Conservation (phyloP, 140 eudicot species). For the Ambrosia hybrid region DNA sequence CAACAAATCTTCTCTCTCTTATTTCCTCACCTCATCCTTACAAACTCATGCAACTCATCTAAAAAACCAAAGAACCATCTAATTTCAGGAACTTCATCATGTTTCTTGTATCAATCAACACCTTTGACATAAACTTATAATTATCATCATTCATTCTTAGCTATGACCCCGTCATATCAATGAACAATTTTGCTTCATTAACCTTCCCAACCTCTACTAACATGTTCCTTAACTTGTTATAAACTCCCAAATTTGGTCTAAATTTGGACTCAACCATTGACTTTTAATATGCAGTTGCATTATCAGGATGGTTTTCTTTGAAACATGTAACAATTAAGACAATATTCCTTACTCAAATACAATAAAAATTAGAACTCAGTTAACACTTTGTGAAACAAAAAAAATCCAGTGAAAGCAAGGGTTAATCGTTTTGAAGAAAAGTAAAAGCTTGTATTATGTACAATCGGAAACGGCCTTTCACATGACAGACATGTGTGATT, state of each 20-base stretch:
- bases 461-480: too few species aligned
- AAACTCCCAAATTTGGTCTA: constrained; percentile 73
- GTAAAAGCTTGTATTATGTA: too few species aligned
- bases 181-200: constrained; percentile 73
- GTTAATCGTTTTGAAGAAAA: too few species aligned
- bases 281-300: constrained; percentile 1
- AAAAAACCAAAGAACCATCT: constrained; percentile 71
- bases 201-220: constrained; percentile 73
- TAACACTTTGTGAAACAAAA: too few species aligned
- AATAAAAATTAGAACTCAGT: too few species aligned
- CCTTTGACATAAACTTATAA: constrained; percentile 73
- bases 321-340: too few species aligned
- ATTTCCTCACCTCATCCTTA: constrained; percentile 55
- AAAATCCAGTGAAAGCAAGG: too few species aligned
- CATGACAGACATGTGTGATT: too few species aligned
- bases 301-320: too few species aligned
- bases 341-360: too few species aligned
- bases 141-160: constrained; percentile 71
- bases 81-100: constrained; percentile 66
- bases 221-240: constrained; percentile 60
- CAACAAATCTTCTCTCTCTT: constrained; percentile 65
- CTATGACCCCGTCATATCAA: constrained; percentile 72
- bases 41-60: constrained; percentile 69
- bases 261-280: constrained; percentile 74
- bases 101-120: constrained; percentile 62